Evolutionary conservation across 129 eudicot genomes (phyloP), one percentile per base, ranked within the genome.

Genomic region (Arctium minus): DNA sequence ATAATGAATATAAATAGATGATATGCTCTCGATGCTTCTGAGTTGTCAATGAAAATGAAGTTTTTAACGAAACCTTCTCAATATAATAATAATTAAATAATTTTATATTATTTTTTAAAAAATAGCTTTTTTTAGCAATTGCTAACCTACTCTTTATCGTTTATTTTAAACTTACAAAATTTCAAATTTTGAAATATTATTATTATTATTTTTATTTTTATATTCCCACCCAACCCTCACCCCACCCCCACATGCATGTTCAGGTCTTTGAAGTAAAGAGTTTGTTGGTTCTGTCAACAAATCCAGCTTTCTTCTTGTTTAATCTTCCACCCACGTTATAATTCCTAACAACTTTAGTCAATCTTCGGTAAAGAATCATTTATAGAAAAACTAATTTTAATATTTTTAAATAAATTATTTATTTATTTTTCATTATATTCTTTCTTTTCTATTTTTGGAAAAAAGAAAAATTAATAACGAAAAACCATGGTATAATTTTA

Each of bases 221-320:
- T 60, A 60, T 60, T 60, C 0, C 0, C 65, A 15, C 65, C 65
- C 27, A 56, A 56, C 18, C 65, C 71, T 27, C 65, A 82, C 75
- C 76, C 76, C 71, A 75, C 86, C 82, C 85, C 82, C 86, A 83
- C 86, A 83, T 83, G 86, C 79, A 77, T 56, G 79, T 56, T 83
- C 82, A 83, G 86, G 79, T 62, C 70, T 70, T 70, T 17, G 17
- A 13, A 72, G 32, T 73, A 78, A 71, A 79, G 71, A 65, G 81
- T 67, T 39, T 0, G 36, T 71, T 77, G 86, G 74, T 78, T 33
- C 74, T 83, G 79, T 44, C 86, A 83, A 72, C 82, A 83, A 83
- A 83, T 77, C 82, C 82, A 83, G 82, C 82, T 83, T 78, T 83
- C 86, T 83, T 83, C 79, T 6, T 71, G 15, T 82, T 82, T 82